Evolutionary conservation across 305 asterid species (phyloP).

Genomic region (Fraxinus ornus): DNA sequence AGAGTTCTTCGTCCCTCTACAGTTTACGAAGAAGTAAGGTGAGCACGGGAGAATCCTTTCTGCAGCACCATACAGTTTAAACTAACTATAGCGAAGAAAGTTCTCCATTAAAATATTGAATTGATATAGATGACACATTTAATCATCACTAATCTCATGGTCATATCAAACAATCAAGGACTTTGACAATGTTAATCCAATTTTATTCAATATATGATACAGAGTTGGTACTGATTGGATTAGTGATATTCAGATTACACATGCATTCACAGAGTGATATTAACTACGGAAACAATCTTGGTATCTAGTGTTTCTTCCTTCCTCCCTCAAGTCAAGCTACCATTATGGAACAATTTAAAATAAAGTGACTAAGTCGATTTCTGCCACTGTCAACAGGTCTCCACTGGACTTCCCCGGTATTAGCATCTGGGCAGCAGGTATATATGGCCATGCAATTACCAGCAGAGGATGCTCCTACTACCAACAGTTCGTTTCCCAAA

Average conservation of each 20-base stretch:
- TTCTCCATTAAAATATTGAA: background rate
- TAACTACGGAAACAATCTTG: background rate
- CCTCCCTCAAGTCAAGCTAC: conserved; percentile 41
- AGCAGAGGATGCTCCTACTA: conserved; percentile 53
- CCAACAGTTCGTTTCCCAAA: conserved; percentile 62
- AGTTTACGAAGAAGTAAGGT: background rate
- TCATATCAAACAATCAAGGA: background rate
- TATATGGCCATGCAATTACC: conserved; percentile 56
- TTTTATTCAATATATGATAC: background rate
- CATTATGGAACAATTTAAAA: conserved; percentile 68
- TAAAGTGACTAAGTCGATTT: conserved; percentile 57
- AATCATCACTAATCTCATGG: background rate
- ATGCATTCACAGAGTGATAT: background rate
- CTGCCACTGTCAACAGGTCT: conserved; percentile 49
- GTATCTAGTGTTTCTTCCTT: background rate
- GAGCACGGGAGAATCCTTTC: background rate
- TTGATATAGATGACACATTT: background rate
- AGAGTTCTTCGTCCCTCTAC: background rate
- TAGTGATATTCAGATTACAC: background rate
- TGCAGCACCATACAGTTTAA: background rate
- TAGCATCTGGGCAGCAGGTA: conserved; percentile 55
- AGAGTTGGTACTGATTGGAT: background rate
- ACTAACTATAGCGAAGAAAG: background rate
- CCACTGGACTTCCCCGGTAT: conserved; percentile 47
- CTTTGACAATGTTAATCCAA: background rate